Evolutionary conservation across 345 rosid genomes (phyloP), one percentile per base, ranked within the genome.

Genomic region (Acer saccharum): DNA sequence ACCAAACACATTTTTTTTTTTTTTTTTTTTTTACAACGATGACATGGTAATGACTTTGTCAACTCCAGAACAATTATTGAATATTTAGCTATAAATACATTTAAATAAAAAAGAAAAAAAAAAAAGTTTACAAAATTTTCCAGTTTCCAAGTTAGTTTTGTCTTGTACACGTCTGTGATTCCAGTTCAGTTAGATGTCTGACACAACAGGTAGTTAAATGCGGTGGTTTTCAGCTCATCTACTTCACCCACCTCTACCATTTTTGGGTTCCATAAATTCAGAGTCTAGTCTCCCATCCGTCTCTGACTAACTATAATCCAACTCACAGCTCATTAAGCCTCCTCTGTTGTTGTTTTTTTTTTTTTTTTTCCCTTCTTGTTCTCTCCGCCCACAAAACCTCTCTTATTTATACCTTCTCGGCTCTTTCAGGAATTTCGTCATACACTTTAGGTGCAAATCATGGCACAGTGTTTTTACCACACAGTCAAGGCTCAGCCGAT

Each of bases 171-270:
- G 57, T 52, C 18, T 52, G 18, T 52, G 57, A 8, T 4, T n/a
- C 2, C 23, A 18, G 13, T 54, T 25, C 21, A 39, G 54, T 21
- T 8, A n/a, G 8, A 21, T 14, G 76, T 3, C 20, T 21, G 75
- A 29, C 64, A 18, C 6, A 4, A 18, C 6, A 4, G 0, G 86
- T 74, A 79, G 84, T 86, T 89, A 82, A 88, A 78, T 82, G 74
- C 64, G 92, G 87, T 79, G 81, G 97, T 86, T 92, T 73, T 82
- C 90, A 20, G 92, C 90, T 94, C 92, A 90, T 81, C 97, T 58
- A 85, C 94, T 81, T 82, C 50, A 79, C 65, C 93, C 84, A 72
- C 68, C 78, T 69, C 78, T 64, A 3, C 6, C 57, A 5, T 52
- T 52, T 11, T 6, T 27, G 3, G 27, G 17, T 25, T 32, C 9